Evolutionary conservation across 225 moss, liverwort and hornwort species (phyloP).

Genomic region (Marchantia polymorpha): DNA sequence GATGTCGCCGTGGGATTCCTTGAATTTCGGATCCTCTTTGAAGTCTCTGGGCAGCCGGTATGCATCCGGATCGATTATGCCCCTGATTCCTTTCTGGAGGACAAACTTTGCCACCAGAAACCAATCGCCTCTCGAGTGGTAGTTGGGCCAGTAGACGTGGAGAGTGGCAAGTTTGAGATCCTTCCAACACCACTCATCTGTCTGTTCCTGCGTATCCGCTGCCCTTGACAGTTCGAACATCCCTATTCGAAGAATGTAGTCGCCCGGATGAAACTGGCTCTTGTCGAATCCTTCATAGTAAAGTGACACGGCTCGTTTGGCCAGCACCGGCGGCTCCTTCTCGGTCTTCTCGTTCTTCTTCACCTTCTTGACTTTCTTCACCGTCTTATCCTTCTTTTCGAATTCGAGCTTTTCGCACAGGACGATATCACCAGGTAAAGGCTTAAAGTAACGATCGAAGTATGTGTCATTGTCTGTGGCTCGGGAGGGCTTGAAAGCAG

Average conservation of each 20-base stretch:
- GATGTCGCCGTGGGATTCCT: slow-evolving; percentile 9
- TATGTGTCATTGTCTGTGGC: slow-evolving; percentile 17
- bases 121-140: neutral
- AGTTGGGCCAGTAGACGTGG: slow-evolving; percentile 22
- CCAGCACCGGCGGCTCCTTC: slow-evolving; percentile 3
- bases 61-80: slow-evolving; percentile 1
- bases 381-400: too few relatives aligned
- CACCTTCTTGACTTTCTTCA: neutral
- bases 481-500: neutral
- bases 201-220: neutral
- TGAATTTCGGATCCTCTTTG: slow-evolving; percentile 7
- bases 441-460: slow-evolving; percentile 18
- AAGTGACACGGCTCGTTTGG: slow-evolving; percentile 5
- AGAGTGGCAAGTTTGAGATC: slow-evolving; percentile 11
- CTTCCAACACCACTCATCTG: slow-evolving; percentile 14
- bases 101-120: slow-evolving; percentile 1
- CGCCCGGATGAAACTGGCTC: slow-evolving; percentile 5
- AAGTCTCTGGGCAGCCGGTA: slow-evolving; percentile 3
- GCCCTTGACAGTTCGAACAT: slow-evolving; percentile 9
- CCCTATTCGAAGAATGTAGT: slow-evolving; percentile 14
- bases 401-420: slow-evolving; percentile 2
- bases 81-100: neutral
- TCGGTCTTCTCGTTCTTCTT: too few relatives aligned
- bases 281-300: neutral
- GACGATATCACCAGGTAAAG: slow-evolving; percentile 11